Conservation (phyloP, 1,284 basidiomycete species). For the Mycena citricolor region DNA sequence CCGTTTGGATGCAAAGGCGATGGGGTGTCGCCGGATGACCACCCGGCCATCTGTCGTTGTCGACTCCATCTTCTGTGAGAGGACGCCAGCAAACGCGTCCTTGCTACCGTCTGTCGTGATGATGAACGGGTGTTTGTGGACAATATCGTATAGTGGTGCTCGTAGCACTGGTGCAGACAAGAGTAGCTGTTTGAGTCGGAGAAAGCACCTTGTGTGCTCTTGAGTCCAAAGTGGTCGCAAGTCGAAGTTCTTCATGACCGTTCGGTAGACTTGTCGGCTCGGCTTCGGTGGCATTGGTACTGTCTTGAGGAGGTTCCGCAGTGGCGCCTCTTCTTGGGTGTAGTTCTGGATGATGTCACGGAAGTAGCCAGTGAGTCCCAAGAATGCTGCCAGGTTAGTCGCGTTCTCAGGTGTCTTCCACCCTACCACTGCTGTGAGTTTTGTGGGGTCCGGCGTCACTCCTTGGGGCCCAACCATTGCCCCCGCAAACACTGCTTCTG, state of each 20-base stretch:
- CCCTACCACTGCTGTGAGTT: slow-evolving; percentile 35
- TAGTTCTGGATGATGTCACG: slow-evolving; percentile 31
- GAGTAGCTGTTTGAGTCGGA: slow-evolving; percentile 29
- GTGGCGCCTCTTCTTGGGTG: slow-evolving; percentile 28
- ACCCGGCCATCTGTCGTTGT: slow-evolving; percentile 21
- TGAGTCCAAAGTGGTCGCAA: slow-evolving; percentile 27
- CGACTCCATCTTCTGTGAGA: slow-evolving; percentile 27
- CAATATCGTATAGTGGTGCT: slow-evolving; percentile 26
- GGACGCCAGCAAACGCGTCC: slow-evolving; percentile 32
- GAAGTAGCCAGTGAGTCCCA: slow-evolving; percentile 30
- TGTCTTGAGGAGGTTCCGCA: slow-evolving; percentile 28
- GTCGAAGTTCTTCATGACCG: slow-evolving; percentile 23
- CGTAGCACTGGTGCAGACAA: slow-evolving; percentile 31
- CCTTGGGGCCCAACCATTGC: slow-evolving; percentile 30
- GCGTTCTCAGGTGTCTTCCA: slow-evolving; percentile 33
- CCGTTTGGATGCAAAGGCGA: slow-evolving; percentile 31
- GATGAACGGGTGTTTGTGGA: slow-evolving; percentile 31
- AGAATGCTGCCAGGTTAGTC: slow-evolving; percentile 27
- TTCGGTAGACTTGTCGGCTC: slow-evolving; percentile 24
- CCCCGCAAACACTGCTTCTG: slow-evolving; percentile 34
- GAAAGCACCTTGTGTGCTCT: slow-evolving; percentile 30
- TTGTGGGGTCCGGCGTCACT: slow-evolving; percentile 31
- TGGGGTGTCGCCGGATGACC: slow-evolving; percentile 26
- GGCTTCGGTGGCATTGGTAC: slow-evolving; percentile 25
- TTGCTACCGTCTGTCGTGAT: slow-evolving; percentile 36